Evolutionary conservation across 495 filamentous ascomycete species (phyloP).

Genomic region (Polyplosphaeria fusca): DNA sequence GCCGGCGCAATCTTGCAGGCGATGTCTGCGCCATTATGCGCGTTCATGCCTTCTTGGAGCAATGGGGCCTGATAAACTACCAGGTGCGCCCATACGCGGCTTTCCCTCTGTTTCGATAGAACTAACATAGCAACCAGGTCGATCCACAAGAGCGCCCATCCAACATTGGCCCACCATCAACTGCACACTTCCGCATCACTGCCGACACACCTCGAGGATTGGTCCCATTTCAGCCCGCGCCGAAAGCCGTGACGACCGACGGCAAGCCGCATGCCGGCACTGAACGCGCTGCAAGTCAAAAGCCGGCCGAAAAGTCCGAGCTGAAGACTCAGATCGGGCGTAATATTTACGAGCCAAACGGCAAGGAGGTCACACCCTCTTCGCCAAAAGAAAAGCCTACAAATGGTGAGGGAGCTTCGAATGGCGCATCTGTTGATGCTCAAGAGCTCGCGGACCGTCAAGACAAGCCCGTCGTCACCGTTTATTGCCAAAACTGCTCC

Average conservation of each 20-base stretch:
- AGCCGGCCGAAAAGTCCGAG: slow-evolving; percentile 71
- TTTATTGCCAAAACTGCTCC: slow-evolving; percentile 85
- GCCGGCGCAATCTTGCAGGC: slow-evolving; percentile 88
- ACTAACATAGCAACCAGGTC: slow-evolving; percentile 56
- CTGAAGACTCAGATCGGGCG: slow-evolving; percentile 86
- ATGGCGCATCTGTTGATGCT: slow-evolving; percentile 50
- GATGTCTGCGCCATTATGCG: slow-evolving; percentile 99
- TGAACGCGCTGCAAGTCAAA: slow-evolving; percentile 68
- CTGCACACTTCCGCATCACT: slow-evolving; percentile 91
- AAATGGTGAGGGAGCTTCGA: slow-evolving; percentile 68
- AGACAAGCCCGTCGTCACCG: slow-evolving; percentile 63
- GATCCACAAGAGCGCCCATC: slow-evolving; percentile 93
- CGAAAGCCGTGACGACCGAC: slow-evolving; percentile 66
- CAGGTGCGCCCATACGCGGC: slow-evolving; percentile 59
- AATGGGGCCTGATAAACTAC: slow-evolving; percentile 98
- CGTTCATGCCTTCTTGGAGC: slow-evolving; percentile 96
- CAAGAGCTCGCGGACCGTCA: slow-evolving; percentile 60
- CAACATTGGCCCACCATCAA: slow-evolving; percentile 93
- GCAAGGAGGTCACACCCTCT: slow-evolving; percentile 64
- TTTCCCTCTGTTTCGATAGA: not conserved
- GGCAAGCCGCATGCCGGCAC: slow-evolving; percentile 70
- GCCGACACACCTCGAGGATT: slow-evolving; percentile 93
- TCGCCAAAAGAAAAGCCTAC: slow-evolving; percentile 54
- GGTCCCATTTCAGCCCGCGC: slow-evolving; percentile 87
- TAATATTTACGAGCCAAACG: slow-evolving; percentile 91